These are phyloP conservation scores for Athelia psychrophila DNA, from an alignment of 1,284 basidiomycete species.

Conservation along the genomic window DNA sequence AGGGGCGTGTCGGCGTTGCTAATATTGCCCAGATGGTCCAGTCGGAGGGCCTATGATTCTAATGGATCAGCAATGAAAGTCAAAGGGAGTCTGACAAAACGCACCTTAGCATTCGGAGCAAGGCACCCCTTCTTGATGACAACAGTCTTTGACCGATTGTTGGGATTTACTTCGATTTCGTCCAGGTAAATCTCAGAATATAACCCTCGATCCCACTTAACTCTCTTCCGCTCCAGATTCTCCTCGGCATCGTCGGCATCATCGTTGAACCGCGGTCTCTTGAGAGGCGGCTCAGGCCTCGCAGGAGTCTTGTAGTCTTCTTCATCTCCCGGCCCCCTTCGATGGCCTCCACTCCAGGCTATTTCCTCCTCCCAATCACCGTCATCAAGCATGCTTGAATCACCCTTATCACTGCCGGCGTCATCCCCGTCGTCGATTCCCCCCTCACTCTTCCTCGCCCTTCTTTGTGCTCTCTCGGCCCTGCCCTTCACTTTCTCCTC, in stretches of 20 bases:
- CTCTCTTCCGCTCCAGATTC: conserved; percentile 44
- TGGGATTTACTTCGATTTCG: conserved; percentile 50
- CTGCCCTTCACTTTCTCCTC: conserved; percentile 63
- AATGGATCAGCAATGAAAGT: conserved; percentile 7
- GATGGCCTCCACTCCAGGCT: conserved; percentile 36
- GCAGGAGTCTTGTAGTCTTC: conserved; percentile 75
- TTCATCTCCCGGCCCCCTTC: conserved; percentile 73
- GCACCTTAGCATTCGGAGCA: conserved; percentile 62
- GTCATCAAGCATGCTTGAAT: conserved; percentile 21
- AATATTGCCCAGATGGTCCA: conserved; percentile 79
- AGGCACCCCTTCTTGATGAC: conserved; percentile 60
- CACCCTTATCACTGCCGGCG: conserved; percentile 25
- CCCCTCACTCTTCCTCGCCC: conserved; percentile 48
- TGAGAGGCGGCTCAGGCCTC: conserved; percentile 34
- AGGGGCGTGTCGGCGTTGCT: conserved; percentile 57
- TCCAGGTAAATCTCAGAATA: conserved; percentile 59
- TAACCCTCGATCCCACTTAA: conserved; percentile 80
- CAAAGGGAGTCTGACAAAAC: conserved; percentile 10
- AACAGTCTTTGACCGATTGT: conserved; percentile 38
- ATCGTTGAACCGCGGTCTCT: conserved; percentile 34
- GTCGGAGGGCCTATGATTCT: conserved; percentile 45
- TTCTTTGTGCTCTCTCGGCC: conserved; percentile 62
- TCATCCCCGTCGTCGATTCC: conserved; percentile 21
- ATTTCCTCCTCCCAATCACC: conserved; percentile 27
- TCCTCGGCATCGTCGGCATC: conserved; percentile 28